phyloP scores from a whole-genome alignment of 2,329 filamentous ascomycete species.

The Colletotrichum viniferum region DNA sequence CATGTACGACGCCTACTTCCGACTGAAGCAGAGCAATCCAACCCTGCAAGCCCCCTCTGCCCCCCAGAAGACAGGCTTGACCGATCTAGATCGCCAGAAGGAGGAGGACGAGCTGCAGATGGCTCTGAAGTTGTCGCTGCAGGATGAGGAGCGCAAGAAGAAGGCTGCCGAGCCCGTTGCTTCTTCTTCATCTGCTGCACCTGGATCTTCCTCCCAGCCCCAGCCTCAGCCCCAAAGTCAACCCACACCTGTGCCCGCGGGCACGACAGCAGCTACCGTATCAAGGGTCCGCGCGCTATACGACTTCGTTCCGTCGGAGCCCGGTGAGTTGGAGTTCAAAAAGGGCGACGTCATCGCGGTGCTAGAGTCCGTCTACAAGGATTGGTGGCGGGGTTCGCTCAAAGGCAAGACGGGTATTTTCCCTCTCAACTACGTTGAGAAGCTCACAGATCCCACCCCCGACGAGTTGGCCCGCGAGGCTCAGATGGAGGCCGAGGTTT shows the following conservation, averaged over 20 bases:
- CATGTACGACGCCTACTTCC: conserved; percentile 94
- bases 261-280: conserved; percentile 94
- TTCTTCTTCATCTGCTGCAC: conserved; percentile 36
- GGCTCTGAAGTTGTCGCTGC: conserved; percentile 89
- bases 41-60: conserved; percentile 91
- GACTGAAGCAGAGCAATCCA: conserved; percentile 83
- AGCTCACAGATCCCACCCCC: conserved; percentile 89
- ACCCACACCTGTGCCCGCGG: conserved; percentile 69
- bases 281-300: conserved; percentile 92
- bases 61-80: conserved; percentile 90
- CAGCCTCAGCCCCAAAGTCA: conserved; percentile 42
- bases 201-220: conserved; percentile 32
- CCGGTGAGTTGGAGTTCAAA: conserved; percentile 93
- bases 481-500: conserved; percentile 83
- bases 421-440: conserved; percentile 98
- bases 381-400: conserved; percentile 98
- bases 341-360: conserved; percentile 98
- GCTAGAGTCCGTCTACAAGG: conserved; percentile 96
- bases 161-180: conserved; percentile 42
- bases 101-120: conserved; percentile 98
- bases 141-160: conserved; percentile 77
- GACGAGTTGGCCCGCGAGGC: conserved; percentile 95
- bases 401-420: conserved; percentile 97
- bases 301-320: conserved; percentile 93
- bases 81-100: conserved; percentile 86